Evolutionary conservation across 768 basidiomycete genomes (phyloP).

Genomic region (Megacollybia marginata): DNA sequence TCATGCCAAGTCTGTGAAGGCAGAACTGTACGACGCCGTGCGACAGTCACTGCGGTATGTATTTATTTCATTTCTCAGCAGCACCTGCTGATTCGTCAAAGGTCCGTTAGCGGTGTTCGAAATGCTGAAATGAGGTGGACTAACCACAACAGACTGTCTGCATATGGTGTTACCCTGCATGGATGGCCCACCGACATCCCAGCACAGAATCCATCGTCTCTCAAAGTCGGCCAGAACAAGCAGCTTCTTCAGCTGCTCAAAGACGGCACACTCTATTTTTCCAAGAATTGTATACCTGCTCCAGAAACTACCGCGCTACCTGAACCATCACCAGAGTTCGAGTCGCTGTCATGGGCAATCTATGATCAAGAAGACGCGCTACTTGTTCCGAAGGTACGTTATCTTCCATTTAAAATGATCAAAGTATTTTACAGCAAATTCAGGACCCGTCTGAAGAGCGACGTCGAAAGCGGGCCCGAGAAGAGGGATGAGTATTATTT

Average conservation of each 20-base stretch:
- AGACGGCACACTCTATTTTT: constrained; percentile 42
- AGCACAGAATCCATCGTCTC: constrained; percentile 51
- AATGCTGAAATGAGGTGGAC: constrained; percentile 76
- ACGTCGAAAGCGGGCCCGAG: too few relatives aligned
- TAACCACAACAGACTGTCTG: constrained; percentile 48
- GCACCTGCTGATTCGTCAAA: constrained; percentile 14
- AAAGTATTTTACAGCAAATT: too few relatives aligned
- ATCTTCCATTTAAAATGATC: too few relatives aligned
- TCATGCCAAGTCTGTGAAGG: constrained; percentile 30
- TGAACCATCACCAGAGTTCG: background rate
- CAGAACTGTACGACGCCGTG: constrained; percentile 47
- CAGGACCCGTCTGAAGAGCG: too few relatives aligned
- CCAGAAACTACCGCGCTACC: background rate
- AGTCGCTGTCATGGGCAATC: constrained; percentile 3
- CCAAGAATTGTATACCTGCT: constrained; percentile 16
- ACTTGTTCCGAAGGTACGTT: too few relatives aligned
- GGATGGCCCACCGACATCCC: constrained; percentile 62
- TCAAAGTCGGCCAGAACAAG: constrained; percentile 42
- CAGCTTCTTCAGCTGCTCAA: constrained; percentile 41
- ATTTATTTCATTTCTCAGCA: background rate
- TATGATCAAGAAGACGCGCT: background rate
- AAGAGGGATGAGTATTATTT: too few relatives aligned
- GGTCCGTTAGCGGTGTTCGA: constrained; percentile 48
- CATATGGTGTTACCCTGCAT: constrained; percentile 51
- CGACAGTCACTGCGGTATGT: constrained; percentile 48